Evolutionary conservation across 805 yeast species (phyloP), one percentile per base, ranked within the genome.

Genomic region (Candida wancherniae): DNA sequence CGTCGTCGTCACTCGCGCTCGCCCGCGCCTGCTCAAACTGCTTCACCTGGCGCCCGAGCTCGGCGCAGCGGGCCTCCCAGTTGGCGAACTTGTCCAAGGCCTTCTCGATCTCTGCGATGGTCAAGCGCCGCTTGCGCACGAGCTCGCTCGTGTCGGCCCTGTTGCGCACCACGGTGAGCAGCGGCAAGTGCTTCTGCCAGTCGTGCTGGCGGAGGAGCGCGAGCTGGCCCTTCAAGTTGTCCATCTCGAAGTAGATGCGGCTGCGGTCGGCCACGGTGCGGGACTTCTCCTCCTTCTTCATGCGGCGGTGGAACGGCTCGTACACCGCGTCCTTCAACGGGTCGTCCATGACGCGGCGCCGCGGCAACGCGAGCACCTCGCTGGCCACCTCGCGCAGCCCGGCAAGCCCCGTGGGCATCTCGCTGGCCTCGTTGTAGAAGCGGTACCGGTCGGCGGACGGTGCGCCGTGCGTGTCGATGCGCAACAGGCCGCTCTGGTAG

Each of bases 251-350:
- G 28, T 69, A 57, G 25, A 77, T 61, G 33, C 70, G 66, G 28
- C 66, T 71, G 15, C 72, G 59, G 42, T 82, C 88, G 2, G 69
- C 58, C 20, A 62, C 63, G 17, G 65, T 57, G 72, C 80, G 76
- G 26, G 73, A 65, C 36, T 69, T 69, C 52, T 84, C 94, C 31
- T 77, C 79, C 33, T 72, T 72, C 40, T 71, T 73, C 76, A 80
- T 73, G 22, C 71, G 64, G 24, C 67, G 66, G 54, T 82, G 88
- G 44, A 67, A 73, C 9, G 58, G 39, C 18, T 52, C 45, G 48
- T 61, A 77, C 9, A 59, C 12, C 0, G 50, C 42, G 48, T 76
- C 81, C 1, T 53, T 44, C 28, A 83, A 55, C 4, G 77, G 74
- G 34, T 63, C 70, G 5, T 23, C 44, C 2, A 33, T 22, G 20